Conservation (phyloP, 768 basidiomycete species). For the Boletellus emodensis region DNA sequence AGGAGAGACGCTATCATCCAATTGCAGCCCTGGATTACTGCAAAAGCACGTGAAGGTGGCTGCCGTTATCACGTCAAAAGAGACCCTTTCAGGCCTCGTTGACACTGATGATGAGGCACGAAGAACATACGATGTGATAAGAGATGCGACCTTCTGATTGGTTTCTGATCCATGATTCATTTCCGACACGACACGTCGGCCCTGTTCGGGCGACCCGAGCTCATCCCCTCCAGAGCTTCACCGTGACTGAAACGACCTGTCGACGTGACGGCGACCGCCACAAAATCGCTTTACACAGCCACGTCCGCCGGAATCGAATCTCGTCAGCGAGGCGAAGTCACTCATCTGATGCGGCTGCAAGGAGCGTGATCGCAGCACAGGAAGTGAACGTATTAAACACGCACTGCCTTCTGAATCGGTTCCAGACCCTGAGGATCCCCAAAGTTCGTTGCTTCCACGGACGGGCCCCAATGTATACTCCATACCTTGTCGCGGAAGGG, state of each 20-base stretch:
- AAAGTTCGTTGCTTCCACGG: too few species aligned
- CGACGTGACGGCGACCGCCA: neutral
- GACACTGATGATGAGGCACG: slow-evolving; percentile 1
- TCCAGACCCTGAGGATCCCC: too few species aligned
- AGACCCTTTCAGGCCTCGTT: neutral
- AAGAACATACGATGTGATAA: slow-evolving; percentile 13
- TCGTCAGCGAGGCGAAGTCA: too few species aligned
- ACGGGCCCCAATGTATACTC: too few species aligned
- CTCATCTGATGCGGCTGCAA: too few species aligned
- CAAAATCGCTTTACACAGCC: neutral
- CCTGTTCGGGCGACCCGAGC: neutral
- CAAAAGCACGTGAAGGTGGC: neutral
- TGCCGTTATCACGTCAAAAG: slow-evolving; percentile 16
- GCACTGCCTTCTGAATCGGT: too few species aligned
- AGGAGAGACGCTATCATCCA: slow-evolving; percentile 21
- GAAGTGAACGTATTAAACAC: too few species aligned
- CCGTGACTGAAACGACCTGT: neutral
- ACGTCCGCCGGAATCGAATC: neutral
- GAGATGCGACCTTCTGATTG: neutral
- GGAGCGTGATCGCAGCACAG: too few species aligned
- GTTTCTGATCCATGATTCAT: neutral
- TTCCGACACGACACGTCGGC: slow-evolving; percentile 1
- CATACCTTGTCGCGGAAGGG: too few species aligned
- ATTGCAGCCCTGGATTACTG: slow-evolving; percentile 2
- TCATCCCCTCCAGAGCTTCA: too few species aligned